Base-by-base conservation (phyloP, 257 asterid species). In the Gardenia jasminoides region DNA sequence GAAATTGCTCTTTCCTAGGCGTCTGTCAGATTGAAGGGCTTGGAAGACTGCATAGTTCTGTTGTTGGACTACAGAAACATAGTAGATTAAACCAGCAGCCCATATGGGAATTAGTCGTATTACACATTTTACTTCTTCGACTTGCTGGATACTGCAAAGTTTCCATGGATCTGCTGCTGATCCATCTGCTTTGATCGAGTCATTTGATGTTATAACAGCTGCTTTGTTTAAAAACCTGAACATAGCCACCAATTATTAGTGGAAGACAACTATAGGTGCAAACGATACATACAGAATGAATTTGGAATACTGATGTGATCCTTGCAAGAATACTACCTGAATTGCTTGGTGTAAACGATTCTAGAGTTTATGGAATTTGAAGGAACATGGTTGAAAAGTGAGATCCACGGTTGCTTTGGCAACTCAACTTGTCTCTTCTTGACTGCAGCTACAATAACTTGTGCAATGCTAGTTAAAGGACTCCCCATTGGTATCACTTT, bases 401-500 rank as follows among this genome's bases (percentile, higher is more conserved):
- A 71, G 58, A 79, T 48, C 88, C 81, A 80, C 77, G 93, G 96
- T 15, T 87, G 87, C 71, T 61, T 79, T 20, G 89, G 90, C 48
- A 76, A 28, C 76, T 79, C 88, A 74, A 92, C 73, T 80, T 87
- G 78, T 85, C 93, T 75, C 82, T 92, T 92, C 81, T 72, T 87
- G 58, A 30, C 61, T 54, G 96, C 91, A 17, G 83, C 88, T 47
- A 78, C 88, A 54, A 81, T 61, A 44, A 92, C 97, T 72, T 85
- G 92, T 2, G 84, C 85, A 1, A 91, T 56, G 67, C 91, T 85
- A 8, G 88, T 87, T 81, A 91, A 50, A 0, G 94, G 96, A 15
- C 97, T 92, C 3, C 97, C 96, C 80, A 91, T 90, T 26, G 97
- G 94, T 80, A 77, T 79, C 56, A 92, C 92, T 0, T 62, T 86